Conservation (phyloP, 2,329 filamentous ascomycete genomes). For the Clarireedia sp. region DNA sequence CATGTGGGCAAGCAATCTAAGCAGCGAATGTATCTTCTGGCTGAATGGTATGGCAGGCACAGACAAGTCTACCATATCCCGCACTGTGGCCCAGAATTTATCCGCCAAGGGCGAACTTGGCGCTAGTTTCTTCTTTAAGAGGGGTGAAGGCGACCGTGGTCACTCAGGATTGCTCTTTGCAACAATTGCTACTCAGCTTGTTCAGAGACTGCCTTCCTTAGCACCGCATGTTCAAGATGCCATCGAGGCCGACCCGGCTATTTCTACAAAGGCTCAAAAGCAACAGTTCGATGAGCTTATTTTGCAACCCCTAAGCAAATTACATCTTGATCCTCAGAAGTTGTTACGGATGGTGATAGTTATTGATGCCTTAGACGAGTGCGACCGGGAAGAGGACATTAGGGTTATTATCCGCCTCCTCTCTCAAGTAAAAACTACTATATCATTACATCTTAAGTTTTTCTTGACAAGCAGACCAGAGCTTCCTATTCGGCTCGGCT, state of each 20-base stretch:
- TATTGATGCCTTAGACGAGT: slow-evolving; percentile 30
- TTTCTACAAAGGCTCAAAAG: slow-evolving; percentile 25
- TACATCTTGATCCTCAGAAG: neutral
- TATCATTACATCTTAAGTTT: slow-evolving; percentile 16
- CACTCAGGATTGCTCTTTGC: slow-evolving; percentile 28
- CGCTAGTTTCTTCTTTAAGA: slow-evolving; percentile 28
- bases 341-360: slow-evolving; percentile 14
- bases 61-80: slow-evolving; percentile 32
- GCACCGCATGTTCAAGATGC: slow-evolving; percentile 23
- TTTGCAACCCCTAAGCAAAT: slow-evolving; percentile 28
- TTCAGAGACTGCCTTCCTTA: slow-evolving; percentile 24
- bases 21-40: slow-evolving; percentile 25
- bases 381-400: slow-evolving; percentile 20
- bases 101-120: slow-evolving; percentile 17
- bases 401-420: slow-evolving; percentile 20
- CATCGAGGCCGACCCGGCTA: slow-evolving; percentile 28
- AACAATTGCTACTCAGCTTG: slow-evolving; percentile 26
- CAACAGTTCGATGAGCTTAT: slow-evolving; percentile 38
- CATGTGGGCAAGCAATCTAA: no score
- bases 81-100: slow-evolving; percentile 27
- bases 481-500: slow-evolving; percentile 20
- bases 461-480: slow-evolving; percentile 29
- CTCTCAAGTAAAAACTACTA: slow-evolving; percentile 1
- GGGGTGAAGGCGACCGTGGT: slow-evolving; percentile 20
- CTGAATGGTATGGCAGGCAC: slow-evolving; percentile 32